Base-by-base conservation (phyloP, 2,329 filamentous ascomycete species). In the Fusarium buxicola region DNA sequence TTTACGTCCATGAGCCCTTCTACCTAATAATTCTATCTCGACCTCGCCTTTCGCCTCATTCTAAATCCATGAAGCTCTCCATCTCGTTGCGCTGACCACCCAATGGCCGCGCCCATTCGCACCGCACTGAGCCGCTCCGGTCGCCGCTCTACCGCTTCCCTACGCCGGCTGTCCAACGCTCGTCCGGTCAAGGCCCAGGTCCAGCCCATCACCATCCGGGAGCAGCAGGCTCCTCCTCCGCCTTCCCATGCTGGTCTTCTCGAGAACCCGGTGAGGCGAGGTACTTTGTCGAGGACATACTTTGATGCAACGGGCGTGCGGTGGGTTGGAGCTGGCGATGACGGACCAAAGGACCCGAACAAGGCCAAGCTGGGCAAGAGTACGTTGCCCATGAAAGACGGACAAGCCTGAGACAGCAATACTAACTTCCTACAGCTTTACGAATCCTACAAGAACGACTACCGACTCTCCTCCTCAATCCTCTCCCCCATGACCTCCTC, bases 401-500 rank as follows among this genome's bases (percentile, higher is more conserved):
- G 13, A 8, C 2, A 35, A 11, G 2, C 18, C 28, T 25, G 7
- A 21, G 36, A 24, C 15, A 38, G 43, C 18, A 38, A 55, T 50
- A 24, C 34, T 60, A 15, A 47, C 18, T 31, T 11, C 4, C 8
- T 45, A 38, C 69, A 89, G 88, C 88, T 61, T 80, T 91, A 10
- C 81, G 87, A 49, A 82, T 87, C 50, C 82, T 91, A 31, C 87
- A 90, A 79, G 82, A 87, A 63, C 85, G 84, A 63, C 80, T 90
- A n/a, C 88, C 88, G 45, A 88, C 85, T 2, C 82, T 91, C 50
- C 82, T 91, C 18, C 85, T 89, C 69, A 84, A 85, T 1, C 88
- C 88, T 2, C 80, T 90, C 7, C 88, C 92, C 13, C 86, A 91
- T 69, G 88, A 92, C 58, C 85, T 97, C 61, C 87, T 96, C 64